Evolutionary conservation across 31 red algal species (phyloP), one percentile per base, ranked within the genome.

Genomic region (Endocladia muricata): DNA sequence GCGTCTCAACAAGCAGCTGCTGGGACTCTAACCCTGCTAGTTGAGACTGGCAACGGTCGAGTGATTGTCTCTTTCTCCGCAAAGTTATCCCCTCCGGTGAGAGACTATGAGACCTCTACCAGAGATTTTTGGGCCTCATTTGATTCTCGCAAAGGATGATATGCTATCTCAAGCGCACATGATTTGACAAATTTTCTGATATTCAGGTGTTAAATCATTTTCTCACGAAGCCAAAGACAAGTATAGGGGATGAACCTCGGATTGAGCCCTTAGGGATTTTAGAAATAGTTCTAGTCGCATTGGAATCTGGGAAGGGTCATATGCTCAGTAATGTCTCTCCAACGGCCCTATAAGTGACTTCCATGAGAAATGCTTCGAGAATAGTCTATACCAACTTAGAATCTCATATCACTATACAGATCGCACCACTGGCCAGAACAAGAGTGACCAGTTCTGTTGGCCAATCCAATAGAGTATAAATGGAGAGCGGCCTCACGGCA

Each of bases 51-150:
- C 3, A 19, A 49, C 17, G 37, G 34, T n/a, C 68, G 31, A n/a
- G 68, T 72, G 7, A 43, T 43, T 17, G 68, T 31, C 23, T 52
- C 25, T 15, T 72, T 48, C 51, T 72, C 68, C 5, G 21, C 26
- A 72, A n/a, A 43, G n/a, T 49, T 72, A 21, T 33, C 34, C 29
- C 23, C 22, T 23, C 4, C 35, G 13, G 68, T 49, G 35, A 22
- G 17, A 42, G 34, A 72, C 19, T 72, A 49, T 43, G 30, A 37
- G 4, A 42, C 68, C 17, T 49, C 43, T 33, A 42, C 43, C 25
- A 21, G 68, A n/a, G 68, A 72, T 31, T 72, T 4, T 47, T 52
- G 36, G 68, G 68, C 51, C 68, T 72, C 7, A 31, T 72, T 49
- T 72, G 51, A 30, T 43, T 42, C 37, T 33, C 51, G 25, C 2